Evolutionary conservation across 2,329 filamentous ascomycete genomes (phyloP).

Genomic region (Chaetomium sp.): DNA sequence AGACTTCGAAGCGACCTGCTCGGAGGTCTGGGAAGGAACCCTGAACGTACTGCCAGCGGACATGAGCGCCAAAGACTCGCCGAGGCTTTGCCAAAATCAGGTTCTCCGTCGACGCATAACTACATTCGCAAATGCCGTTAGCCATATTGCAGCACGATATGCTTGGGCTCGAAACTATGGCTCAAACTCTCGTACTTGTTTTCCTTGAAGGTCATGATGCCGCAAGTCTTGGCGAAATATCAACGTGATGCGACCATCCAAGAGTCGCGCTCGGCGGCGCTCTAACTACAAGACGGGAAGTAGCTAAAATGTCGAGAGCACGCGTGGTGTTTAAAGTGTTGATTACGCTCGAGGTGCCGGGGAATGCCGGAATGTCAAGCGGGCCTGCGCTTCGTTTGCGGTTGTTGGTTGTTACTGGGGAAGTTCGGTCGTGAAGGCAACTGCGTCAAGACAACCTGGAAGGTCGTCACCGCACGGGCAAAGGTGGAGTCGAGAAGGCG

Average conservation of each 20-base stretch:
- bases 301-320: not conserved
- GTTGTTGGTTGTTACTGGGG: no score
- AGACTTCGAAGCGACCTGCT: not conserved
- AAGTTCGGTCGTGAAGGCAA: no score
- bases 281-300: not conserved
- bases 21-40: no score
- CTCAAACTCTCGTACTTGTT: conserved; percentile 30
- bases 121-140: conserved; percentile 29
- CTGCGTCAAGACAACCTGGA: no score
- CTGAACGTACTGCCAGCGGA: conserved; percentile 16
- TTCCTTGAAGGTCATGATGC: conserved; percentile 50
- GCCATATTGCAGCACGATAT: not conserved
- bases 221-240: conserved; percentile 24
- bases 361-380: no score
- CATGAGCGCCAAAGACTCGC: conserved; percentile 58
- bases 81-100: conserved; percentile 55
- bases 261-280: not conserved
- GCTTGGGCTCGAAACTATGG: not conserved
- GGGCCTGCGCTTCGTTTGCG: no score
- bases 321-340: no score
- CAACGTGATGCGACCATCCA: conserved; percentile 27
- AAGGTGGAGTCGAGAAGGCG: no score
- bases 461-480: no score
- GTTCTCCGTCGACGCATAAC: conserved; percentile 59
- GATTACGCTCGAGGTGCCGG: no score